Evolutionary conservation across 2,329 filamentous ascomycete species (phyloP).

Genomic region (Fusarium circinatum): DNA sequence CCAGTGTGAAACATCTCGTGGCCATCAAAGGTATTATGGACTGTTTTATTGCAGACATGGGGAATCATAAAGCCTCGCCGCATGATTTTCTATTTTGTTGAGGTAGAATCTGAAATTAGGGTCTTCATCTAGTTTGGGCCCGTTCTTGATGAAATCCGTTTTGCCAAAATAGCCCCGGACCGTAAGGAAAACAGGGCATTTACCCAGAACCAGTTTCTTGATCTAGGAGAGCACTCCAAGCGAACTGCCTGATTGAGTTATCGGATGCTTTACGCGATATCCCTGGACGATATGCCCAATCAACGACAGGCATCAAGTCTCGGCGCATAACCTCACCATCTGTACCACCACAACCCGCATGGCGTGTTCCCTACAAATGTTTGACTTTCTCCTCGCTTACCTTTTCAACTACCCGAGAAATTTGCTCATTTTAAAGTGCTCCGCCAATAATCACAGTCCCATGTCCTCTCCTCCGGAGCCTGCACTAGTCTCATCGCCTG

Average conservation of each 20-base stretch:
- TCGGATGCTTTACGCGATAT: neutral
- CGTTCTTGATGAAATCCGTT: rapidly evolving
- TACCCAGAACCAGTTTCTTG: neutral
- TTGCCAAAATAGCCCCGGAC: neutral
- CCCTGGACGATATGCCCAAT: neutral
- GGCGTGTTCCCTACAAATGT: neutral
- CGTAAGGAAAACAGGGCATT: neutral
- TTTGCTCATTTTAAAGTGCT: too few species aligned
- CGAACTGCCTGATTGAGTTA: neutral
- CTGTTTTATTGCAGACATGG: rapidly evolving
- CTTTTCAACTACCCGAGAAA: neutral
- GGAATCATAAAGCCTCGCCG: neutral
- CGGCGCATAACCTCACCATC: neutral
- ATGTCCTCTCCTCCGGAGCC: neutral
- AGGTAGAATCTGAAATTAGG: neutral
- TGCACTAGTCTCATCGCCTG: neutral
- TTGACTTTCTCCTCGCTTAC: neutral
- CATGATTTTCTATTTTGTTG: neutral
- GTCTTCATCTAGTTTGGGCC: neutral
- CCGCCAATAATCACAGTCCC: too few species aligned
- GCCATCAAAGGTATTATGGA: neutral
- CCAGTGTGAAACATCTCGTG: rapidly evolving
- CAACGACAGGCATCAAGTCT: neutral
- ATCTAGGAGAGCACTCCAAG: neutral
- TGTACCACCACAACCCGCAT: neutral